These are phyloP conservation scores for Starmerella tilneyi DNA, from an alignment of 805 yeast species.

Conservation along the genomic window DNA sequence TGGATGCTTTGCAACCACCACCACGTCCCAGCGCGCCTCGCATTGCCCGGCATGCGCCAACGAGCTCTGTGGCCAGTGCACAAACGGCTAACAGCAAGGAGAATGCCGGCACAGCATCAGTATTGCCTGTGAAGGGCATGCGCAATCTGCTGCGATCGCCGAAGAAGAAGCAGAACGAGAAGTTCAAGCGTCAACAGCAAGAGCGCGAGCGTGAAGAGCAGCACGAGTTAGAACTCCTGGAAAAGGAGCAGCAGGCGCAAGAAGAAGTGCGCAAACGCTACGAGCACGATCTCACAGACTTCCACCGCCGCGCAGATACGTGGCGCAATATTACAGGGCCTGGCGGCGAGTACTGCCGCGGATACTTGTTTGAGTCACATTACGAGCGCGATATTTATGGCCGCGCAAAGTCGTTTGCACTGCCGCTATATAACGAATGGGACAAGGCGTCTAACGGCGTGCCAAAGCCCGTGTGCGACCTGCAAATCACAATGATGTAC, in stretches of 20 bases:
- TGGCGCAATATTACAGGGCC: conserved; percentile 57
- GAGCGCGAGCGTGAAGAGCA: conserved; percentile 26
- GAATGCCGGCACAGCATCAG: background rate
- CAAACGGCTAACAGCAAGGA: background rate
- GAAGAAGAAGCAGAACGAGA: conserved; percentile 15
- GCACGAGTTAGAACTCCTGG: conserved; percentile 12
- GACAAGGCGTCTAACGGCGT: conserved; percentile 36
- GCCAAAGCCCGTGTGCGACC: conserved; percentile 55
- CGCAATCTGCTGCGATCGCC: conserved; percentile 24
- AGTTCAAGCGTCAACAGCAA: conserved; percentile 11
- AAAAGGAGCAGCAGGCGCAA: conserved; percentile 9
- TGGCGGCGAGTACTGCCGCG: conserved; percentile 84
- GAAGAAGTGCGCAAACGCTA: conserved; percentile 9
- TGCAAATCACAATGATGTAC: conserved; percentile 57
- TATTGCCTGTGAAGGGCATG: conserved; percentile 16
- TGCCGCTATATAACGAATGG: conserved; percentile 80
- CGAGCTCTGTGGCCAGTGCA: conserved; percentile 3
- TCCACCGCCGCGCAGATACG: conserved; percentile 30
- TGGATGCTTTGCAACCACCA: conserved; percentile 41
- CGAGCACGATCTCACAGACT: conserved; percentile 19
- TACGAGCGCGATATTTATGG: conserved; percentile 50
- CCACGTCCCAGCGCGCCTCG: conserved; percentile 15
- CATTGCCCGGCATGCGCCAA: conserved; percentile 3
- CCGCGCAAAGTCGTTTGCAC: conserved; percentile 39
- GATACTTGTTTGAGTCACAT: conserved; percentile 53